Evolutionary conservation across 179 eudicot species (phyloP).

Genomic region (Carnegiea gigantea): DNA sequence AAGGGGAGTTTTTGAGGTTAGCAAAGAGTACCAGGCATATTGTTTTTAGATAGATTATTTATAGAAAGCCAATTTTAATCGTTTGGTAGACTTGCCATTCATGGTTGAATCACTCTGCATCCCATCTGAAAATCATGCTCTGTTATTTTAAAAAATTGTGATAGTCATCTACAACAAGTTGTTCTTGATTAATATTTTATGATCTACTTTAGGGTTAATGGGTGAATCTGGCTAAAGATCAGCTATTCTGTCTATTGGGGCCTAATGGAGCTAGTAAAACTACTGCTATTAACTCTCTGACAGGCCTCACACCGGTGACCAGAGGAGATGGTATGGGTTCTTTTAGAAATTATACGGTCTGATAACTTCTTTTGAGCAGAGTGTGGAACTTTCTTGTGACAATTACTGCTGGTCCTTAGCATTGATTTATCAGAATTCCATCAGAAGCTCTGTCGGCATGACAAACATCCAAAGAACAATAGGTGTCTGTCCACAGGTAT

Average conservation of each 20-base stretch:
- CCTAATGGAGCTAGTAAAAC: slow-evolving; percentile 99
- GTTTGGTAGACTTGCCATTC: background rate
- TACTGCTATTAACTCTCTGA: slow-evolving; percentile 82
- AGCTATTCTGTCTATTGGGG: slow-evolving; percentile 90
- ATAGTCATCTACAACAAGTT: background rate
- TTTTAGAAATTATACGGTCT: slow-evolving; percentile 2
- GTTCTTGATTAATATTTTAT: background rate
- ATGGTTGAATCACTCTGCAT: background rate
- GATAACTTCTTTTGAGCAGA: background rate
- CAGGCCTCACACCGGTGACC: slow-evolving; percentile 84
- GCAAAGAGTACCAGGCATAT: background rate
- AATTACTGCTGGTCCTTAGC: slow-evolving; percentile 46
- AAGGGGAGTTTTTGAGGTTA: background rate
- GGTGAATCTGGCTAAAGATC: slow-evolving; percentile 82
- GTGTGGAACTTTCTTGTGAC: background rate
- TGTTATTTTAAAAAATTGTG: background rate
- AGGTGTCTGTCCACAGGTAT: slow-evolving; percentile 98
- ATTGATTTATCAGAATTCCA: slow-evolving; percentile 71
- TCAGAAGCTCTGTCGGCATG: slow-evolving; percentile 79
- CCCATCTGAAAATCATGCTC: background rate
- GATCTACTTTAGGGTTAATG: slow-evolving; percentile 65
- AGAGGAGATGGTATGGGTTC: slow-evolving; percentile 78
- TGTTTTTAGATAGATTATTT: background rate
- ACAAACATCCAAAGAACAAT: slow-evolving; percentile 72
- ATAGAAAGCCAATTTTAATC: background rate